Evolutionary conservation across 2,329 filamentous ascomycete species (phyloP).

Genomic region (Monosporascus cannonballus): DNA sequence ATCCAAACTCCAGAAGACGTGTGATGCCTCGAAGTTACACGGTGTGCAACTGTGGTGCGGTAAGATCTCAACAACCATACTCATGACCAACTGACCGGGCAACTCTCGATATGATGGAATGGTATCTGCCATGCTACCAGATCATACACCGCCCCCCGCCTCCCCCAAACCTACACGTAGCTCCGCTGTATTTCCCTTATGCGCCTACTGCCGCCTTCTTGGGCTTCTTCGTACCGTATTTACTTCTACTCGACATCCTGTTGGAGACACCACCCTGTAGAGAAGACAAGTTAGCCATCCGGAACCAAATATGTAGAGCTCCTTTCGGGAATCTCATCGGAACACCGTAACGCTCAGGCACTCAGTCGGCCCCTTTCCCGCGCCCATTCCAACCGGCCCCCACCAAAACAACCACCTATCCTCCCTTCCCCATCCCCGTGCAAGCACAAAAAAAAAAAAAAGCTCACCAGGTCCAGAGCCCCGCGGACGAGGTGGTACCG

Average conservation of each 20-base stretch:
- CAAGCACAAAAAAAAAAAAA: background rate
- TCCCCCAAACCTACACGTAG: background rate
- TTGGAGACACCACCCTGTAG: conserved; percentile 81
- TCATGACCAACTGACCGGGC: no score
- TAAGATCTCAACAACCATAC: background rate
- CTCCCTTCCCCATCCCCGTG: background rate
- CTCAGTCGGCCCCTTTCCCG: no score
- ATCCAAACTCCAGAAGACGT: background rate
- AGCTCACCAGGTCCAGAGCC: conserved; percentile 82
- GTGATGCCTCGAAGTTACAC: background rate
- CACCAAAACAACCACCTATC: no score
- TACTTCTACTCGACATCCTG: conserved; percentile 78
- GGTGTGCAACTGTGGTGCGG: background rate
- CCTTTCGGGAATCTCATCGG: no score
- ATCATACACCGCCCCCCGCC: no score
- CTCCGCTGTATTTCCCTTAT: conserved; percentile 2
- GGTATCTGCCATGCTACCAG: no score
- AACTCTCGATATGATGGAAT: no score
- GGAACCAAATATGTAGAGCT: no score
- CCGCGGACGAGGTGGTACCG: conserved; percentile 91
- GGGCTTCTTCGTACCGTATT: conserved; percentile 98
- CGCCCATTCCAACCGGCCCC: no score
- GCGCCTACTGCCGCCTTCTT: conserved; percentile 64
- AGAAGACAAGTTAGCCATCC: conserved; percentile 19
- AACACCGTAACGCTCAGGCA: no score